These are phyloP conservation scores for Panaeolus cyanescens DNA, from an alignment of 768 basidiomycete species.

Conservation along the genomic window DNA sequence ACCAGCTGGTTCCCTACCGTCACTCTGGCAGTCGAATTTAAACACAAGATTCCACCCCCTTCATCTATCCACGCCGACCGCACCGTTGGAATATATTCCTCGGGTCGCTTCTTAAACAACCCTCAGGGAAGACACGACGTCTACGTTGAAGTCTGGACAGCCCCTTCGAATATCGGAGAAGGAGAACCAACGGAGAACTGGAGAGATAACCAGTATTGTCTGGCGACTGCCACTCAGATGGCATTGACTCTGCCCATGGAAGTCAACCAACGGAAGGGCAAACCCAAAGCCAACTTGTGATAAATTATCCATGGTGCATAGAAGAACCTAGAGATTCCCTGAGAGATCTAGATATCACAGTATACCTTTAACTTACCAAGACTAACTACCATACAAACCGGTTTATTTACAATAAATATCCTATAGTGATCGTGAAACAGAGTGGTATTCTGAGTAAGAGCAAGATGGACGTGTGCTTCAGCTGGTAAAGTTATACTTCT, in stretches of 20 bases:
- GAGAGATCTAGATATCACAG: neutral
- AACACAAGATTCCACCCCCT: constrained; percentile 52
- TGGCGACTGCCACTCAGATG: constrained; percentile 66
- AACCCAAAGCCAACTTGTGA: constrained; percentile 12
- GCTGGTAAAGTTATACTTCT: constrained; percentile 58
- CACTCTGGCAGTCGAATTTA: constrained; percentile 63
- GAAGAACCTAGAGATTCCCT: neutral
- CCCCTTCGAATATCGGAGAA: constrained; percentile 55
- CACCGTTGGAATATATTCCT: constrained; percentile 59
- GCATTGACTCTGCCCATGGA: constrained; percentile 47
- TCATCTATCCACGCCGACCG: constrained; percentile 42
- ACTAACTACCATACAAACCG: neutral
- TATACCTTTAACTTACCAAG: neutral
- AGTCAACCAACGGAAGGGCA: constrained; percentile 35
- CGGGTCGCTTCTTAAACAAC: constrained; percentile 51
- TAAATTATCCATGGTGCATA: neutral
- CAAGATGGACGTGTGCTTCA: no score
- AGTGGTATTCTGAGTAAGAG: no score
- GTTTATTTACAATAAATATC: neutral
- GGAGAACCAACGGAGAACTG: constrained; percentile 45
- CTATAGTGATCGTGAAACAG: no score
- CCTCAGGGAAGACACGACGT: constrained; percentile 59
- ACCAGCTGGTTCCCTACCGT: constrained; percentile 67
- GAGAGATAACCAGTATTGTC: constrained; percentile 65
- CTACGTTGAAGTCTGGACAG: constrained; percentile 67